phyloP scores from a whole-genome alignment of 2,329 filamentous ascomycete genomes.

The Fusarium annulatum region DNA sequence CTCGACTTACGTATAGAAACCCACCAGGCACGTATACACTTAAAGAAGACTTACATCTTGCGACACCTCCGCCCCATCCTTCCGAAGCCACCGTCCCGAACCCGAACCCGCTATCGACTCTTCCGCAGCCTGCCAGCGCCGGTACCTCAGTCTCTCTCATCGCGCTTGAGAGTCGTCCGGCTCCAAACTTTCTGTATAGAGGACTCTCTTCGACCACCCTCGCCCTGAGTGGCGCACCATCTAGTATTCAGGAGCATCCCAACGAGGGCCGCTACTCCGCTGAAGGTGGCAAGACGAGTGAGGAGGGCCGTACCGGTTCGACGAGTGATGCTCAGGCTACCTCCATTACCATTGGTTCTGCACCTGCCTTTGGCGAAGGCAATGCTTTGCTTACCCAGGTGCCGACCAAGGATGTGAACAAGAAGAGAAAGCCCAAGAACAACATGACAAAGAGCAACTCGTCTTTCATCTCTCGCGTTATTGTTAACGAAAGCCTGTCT shows the following conservation, averaged over 20 bases:
- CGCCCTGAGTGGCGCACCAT: conserved; percentile 55
- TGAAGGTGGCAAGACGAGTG: conserved; percentile 69
- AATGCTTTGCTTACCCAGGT: conserved; percentile 77
- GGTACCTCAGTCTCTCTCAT: conserved; percentile 88
- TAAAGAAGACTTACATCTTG: conserved; percentile 90
- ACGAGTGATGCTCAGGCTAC: conserved; percentile 61
- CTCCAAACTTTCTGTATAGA: conserved; percentile 65
- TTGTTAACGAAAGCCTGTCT: conserved; percentile 82
- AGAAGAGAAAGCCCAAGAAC: conserved; percentile 94
- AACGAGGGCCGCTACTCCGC: conserved; percentile 69
- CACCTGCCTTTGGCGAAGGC: conserved; percentile 85
- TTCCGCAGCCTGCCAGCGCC: conserved; percentile 81
- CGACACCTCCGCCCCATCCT: conserved; percentile 93
- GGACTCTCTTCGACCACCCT: conserved; percentile 63
- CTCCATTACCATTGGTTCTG: conserved; percentile 55
- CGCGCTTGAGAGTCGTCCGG: conserved; percentile 71
- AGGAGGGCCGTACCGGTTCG: conserved; percentile 65
- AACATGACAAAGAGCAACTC: conserved; percentile 99
- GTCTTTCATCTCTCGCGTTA: conserved; percentile 96
- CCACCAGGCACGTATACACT: conserved; percentile 83
- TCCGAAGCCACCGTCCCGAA: conserved; percentile 90
- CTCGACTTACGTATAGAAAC: conserved; percentile 32
- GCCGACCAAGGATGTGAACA: conserved; percentile 77
- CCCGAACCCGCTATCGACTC: conserved; percentile 90
- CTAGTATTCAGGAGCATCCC: conserved; percentile 70